Percentiles rank a stretch among this genome's conserved stretches.
These are phyloP conservation scores for Lactifluus subvellereus DNA, from an alignment of 768 basidiomycete genomes.

Conservation along the genomic window DNA sequence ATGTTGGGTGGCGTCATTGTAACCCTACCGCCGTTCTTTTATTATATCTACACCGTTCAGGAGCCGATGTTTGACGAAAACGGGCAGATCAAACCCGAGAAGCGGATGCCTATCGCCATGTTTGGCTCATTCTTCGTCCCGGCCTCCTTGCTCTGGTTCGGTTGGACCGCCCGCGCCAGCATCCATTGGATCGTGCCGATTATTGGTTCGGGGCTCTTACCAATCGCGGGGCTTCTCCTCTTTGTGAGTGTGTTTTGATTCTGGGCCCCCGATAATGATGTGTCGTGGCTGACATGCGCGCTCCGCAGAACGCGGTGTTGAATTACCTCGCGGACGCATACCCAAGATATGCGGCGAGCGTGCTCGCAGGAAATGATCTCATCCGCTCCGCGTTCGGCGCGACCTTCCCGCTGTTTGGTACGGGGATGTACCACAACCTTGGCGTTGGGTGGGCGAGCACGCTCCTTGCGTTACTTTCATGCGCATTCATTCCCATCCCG, in stretches of 20 bases:
- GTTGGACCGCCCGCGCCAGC: slow-evolving; percentile 29
- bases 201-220: slow-evolving; percentile 31
- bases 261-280: neutral
- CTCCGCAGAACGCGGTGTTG: slow-evolving; percentile 23
- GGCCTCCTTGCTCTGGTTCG: slow-evolving; percentile 33
- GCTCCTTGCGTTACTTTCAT: slow-evolving; percentile 28
- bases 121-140: slow-evolving; percentile 32
- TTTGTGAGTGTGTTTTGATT: slow-evolving; percentile 30
- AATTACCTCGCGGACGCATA: slow-evolving; percentile 33
- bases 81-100: slow-evolving; percentile 28
- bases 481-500: slow-evolving; percentile 28
- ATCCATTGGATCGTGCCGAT: slow-evolving; percentile 35
- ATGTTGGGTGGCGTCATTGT: slow-evolving; percentile 9
- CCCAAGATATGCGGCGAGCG: slow-evolving; percentile 31
- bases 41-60: slow-evolving; percentile 12
- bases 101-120: slow-evolving; percentile 32
- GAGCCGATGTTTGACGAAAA: slow-evolving; percentile 21
- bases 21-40: slow-evolving; percentile 16
- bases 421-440: slow-evolving; percentile 26
- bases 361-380: slow-evolving; percentile 34
- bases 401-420: slow-evolving; percentile 23
- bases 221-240: slow-evolving; percentile 30
- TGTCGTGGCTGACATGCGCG: neutral
- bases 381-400: slow-evolving; percentile 28
- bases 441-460: slow-evolving; percentile 28